Conservation (phyloP, 129 eudicot species). For the Lactuca sativa region DNA sequence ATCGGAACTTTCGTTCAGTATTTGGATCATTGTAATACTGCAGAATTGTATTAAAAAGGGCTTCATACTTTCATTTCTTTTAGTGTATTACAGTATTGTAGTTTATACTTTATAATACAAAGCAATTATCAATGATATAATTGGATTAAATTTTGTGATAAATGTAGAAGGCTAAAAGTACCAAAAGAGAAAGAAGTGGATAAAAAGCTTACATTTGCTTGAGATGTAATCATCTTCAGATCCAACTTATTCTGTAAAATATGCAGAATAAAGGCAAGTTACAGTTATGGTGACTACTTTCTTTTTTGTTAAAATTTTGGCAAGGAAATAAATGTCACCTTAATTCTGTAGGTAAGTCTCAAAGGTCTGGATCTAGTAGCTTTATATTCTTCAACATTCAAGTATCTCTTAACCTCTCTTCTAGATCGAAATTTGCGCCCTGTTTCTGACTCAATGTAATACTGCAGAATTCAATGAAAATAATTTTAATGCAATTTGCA, state of each 20-base stretch:
- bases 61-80: no score
- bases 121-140: no score
- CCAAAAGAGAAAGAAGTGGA: slow-evolving; percentile 11
- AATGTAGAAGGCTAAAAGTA: not conserved
- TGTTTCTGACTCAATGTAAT: slow-evolving; percentile 63
- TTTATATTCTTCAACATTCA: slow-evolving; percentile 44
- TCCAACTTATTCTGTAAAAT: slow-evolving; percentile 26
- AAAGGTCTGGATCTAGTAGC: slow-evolving; percentile 27
- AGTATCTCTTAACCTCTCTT: slow-evolving; percentile 44
- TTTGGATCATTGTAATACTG: slow-evolving; percentile 78
- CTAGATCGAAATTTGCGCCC: slow-evolving; percentile 55
- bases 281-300: not conserved
- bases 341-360: slow-evolving; percentile 26
- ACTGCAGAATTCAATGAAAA: slow-evolving; percentile 41
- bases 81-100: no score
- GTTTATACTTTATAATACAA: no score
- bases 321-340: slow-evolving; percentile 26
- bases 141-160: no score
- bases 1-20: slow-evolving; percentile 67
- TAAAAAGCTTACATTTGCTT: slow-evolving; percentile 53
- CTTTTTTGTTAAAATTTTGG: not conserved
- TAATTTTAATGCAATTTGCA: not conserved
- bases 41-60: slow-evolving; percentile 9
- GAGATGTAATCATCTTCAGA: slow-evolving; percentile 41
- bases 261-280: slow-evolving; percentile 10